Base-by-base conservation (phyloP, 192 early-diverging fungal genomes). In the Entomortierella lignicola region DNA sequence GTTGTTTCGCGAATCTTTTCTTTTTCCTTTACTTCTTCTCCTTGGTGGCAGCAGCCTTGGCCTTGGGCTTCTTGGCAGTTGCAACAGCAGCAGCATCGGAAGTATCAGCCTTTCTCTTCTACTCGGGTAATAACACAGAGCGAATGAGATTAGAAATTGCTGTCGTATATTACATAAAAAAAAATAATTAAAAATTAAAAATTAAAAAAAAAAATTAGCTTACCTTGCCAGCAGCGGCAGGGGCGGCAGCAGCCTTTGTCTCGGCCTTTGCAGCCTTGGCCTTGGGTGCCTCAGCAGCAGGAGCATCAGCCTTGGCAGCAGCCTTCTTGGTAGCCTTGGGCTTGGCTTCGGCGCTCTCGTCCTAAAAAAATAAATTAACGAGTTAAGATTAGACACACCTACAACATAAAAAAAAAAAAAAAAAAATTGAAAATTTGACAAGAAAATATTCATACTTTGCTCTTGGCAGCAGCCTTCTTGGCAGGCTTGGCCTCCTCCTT, bases 251-350 rank as follows among this genome's bases (percentile, higher is more conserved):
- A 56, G 72, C 55, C 15, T 77, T 60, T 15, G 63, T 42, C 72
- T 74, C 63, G 17, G 44, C 12, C 66, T 77, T 77, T 43, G 67
- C 73, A 27, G 54, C 55, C 73, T 77, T 77, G 47, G 64, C 53
- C 60, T 72, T 63, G 44, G 61, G 55, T 44, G 60, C 52, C 41
- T 71, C 48, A 59, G 60, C 60, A 31, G 63, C 72, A 20, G 57
- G 41, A 57, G 64, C 60, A n/a, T 67, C 64, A 8, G 58, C 44
- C 66, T 77, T 77, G 54, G 61, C 68, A 52, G 73, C 44, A 52
- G 73, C 44, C 75, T 79, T 79, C 75, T 77, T 77, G 48, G 65
- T 26, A 17, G 66, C 61, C 61, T 77, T 68, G 58, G 72, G 72
- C 72, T 74, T 74, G 41, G 58, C 64, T 66, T 66, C 72, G 53